Conservation (phyloP, 2,329 filamentous ascomycete genomes). For the Mariannaea elegans region DNA sequence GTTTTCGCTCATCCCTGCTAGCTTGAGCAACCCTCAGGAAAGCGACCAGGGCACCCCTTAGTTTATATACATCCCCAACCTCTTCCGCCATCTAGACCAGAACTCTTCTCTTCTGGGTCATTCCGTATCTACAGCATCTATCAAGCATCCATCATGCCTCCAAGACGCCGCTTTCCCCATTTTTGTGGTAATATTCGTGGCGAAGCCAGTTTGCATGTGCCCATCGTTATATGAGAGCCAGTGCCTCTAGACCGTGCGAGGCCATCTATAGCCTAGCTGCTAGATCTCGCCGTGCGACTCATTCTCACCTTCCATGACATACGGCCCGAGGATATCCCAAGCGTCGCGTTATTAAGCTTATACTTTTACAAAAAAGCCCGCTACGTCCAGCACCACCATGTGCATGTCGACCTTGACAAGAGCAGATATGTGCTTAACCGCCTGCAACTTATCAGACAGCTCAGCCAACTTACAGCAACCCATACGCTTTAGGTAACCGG, state of each 20-base stretch:
- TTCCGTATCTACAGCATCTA: not conserved
- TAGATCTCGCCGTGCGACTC: slow-evolving; percentile 4
- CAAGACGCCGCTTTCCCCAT: not conserved
- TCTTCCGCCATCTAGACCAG: no score
- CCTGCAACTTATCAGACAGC: slow-evolving; percentile 10
- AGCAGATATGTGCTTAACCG: not conserved
- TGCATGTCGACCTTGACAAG: slow-evolving; percentile 18
- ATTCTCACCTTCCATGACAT: slow-evolving; percentile 8
- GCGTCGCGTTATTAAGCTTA: not conserved
- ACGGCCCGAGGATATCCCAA: not conserved
- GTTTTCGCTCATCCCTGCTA: no score
- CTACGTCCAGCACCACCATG: slow-evolving; percentile 10
- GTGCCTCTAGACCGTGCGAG: not conserved
- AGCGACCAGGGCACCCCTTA: no score
- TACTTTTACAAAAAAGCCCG: slow-evolving; percentile 13
- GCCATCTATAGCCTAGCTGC: slow-evolving; percentile 14
- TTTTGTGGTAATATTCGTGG: not conserved
- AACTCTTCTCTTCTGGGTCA: not conserved
- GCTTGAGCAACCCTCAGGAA: no score
- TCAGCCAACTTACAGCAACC: slow-evolving; percentile 10
- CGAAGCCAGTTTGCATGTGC: not conserved
- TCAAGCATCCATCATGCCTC: not conserved
- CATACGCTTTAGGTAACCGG: slow-evolving; percentile 9
- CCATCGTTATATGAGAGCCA: not conserved
- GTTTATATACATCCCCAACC: no score